These are phyloP conservation scores for Tylopilus cervinicoccineus DNA, from an alignment of 768 basidiomycete species.

Conservation along the genomic window DNA sequence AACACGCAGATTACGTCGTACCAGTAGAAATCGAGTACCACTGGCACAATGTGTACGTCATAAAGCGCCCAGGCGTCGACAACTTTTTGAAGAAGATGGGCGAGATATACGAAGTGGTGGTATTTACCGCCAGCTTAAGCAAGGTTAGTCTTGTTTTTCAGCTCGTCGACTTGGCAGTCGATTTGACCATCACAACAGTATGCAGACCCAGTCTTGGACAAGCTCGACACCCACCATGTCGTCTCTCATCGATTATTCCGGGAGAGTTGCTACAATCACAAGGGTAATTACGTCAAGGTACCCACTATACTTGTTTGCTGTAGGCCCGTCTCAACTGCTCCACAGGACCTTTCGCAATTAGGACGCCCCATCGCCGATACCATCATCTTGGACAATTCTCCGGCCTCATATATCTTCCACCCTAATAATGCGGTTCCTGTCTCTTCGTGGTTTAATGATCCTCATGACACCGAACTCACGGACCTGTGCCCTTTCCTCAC, in stretches of 20 bases:
- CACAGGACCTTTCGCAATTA: constrained; percentile 94
- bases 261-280: constrained; percentile 98
- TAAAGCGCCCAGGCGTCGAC: constrained; percentile 98
- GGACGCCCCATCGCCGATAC: constrained; percentile 91
- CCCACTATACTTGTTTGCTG: constrained; percentile 11
- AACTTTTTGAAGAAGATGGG: constrained; percentile 98
- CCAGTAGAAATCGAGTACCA: constrained; percentile 99
- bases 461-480: constrained; percentile 95
- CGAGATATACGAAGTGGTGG: constrained; percentile 95
- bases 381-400: constrained; percentile 98
- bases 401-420: constrained; percentile 98
- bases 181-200: constrained; percentile 52
- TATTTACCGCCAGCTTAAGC: constrained; percentile 96
- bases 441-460: constrained; percentile 99
- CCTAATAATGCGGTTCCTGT: constrained; percentile 99
- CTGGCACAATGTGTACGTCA: constrained; percentile 98
- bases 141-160: constrained; percentile 55
- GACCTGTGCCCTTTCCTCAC: constrained; percentile 93
- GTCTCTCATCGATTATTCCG: constrained; percentile 94
- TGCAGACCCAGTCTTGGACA: constrained; percentile 97
- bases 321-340: constrained; percentile 1
- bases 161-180: constrained; percentile 1
- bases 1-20: constrained; percentile 95
- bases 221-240: constrained; percentile 88
- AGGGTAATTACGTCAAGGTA: constrained; percentile 99